These are phyloP conservation scores for Saccharomycopsis sp. DNA, from an alignment of 805 yeast genomes.

Conservation along the genomic window DNA sequence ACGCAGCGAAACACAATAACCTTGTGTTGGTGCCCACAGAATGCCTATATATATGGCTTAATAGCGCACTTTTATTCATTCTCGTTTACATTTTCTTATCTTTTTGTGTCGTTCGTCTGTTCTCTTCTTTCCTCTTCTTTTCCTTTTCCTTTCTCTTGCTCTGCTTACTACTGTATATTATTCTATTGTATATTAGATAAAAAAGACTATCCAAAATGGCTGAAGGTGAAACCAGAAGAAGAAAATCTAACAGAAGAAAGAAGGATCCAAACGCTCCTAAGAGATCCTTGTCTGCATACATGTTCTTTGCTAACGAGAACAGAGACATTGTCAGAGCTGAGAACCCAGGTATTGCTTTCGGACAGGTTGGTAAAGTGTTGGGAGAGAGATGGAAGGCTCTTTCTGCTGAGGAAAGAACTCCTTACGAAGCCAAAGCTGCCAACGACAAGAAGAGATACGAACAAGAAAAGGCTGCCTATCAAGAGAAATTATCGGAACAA, in stretches of 20 bases:
- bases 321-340: slow-evolving; percentile 94
- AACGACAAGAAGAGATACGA: slow-evolving; percentile 96
- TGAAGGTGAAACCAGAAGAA: slow-evolving; percentile 32
- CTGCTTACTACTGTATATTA: slow-evolving; percentile 1
- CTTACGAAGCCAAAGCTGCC: slow-evolving; percentile 89
- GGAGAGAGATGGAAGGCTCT: slow-evolving; percentile 98
- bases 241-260: slow-evolving; percentile 37
- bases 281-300: slow-evolving; percentile 96
- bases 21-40: not conserved
- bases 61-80: not conserved
- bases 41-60: not conserved
- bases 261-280: slow-evolving; percentile 97
- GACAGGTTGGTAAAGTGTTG: slow-evolving; percentile 88
- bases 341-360: slow-evolving; percentile 94
- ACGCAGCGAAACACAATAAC: not conserved
- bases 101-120: not conserved
- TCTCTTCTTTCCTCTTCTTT: slow-evolving; percentile 7
- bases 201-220: slow-evolving; percentile 29
- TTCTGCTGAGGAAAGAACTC: slow-evolving; percentile 72
- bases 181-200: slow-evolving; percentile 4
- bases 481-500: slow-evolving; percentile 10
- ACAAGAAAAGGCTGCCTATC: slow-evolving; percentile 84
- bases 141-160: slow-evolving; percentile 8
- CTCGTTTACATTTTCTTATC: slow-evolving; percentile 1
- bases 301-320: slow-evolving; percentile 97